phyloP scores from a whole-genome alignment of 2,329 filamentous ascomycete species.

The Trichoderma cornu-damae region DNA sequence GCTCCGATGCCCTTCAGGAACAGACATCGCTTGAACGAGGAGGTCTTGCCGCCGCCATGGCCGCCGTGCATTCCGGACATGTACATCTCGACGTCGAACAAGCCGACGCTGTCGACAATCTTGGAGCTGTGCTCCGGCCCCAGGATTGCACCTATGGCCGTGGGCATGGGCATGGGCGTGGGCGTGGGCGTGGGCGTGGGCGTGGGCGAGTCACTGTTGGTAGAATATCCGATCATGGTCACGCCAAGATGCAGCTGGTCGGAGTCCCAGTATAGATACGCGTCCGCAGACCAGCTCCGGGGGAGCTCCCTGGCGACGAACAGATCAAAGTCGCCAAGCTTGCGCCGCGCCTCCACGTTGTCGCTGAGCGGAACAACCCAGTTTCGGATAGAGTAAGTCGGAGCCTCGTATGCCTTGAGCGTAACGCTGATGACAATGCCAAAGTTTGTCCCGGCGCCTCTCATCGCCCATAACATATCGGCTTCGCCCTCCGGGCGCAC shows the following conservation, averaged over 20 bases:
- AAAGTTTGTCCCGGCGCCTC: constrained; percentile 56
- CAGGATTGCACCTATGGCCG: constrained; percentile 24
- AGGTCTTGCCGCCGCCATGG: constrained; percentile 54
- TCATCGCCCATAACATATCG: constrained; percentile 53
- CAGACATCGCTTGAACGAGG: constrained; percentile 59
- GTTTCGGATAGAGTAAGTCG: constrained; percentile 37
- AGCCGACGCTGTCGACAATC: constrained; percentile 41
- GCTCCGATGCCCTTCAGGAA: constrained; percentile 49
- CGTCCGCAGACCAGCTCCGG: constrained; percentile 45
- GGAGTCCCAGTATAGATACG: constrained; percentile 49
- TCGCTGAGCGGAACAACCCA: constrained; percentile 38
- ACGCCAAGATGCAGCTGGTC: constrained; percentile 47
- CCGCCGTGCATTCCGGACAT: constrained; percentile 56
- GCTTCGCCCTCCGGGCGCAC: constrained; percentile 43
- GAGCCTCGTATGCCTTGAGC: constrained; percentile 44
- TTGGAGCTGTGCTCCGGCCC: constrained; percentile 33
- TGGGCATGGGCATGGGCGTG: constrained; percentile 7
- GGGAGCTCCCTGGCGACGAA: constrained; percentile 38
- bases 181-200: constrained; percentile 23
- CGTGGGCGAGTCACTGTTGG: too few relatives aligned
- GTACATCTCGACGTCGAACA: constrained; percentile 59
- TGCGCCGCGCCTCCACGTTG: constrained; percentile 25
- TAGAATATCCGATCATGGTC: constrained; percentile 45
- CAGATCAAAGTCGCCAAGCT: constrained; percentile 38
- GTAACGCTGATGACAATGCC: constrained; percentile 51